Conservation (phyloP, 2,329 filamentous ascomycete genomes). For the Hypoxylon sp. region DNA sequence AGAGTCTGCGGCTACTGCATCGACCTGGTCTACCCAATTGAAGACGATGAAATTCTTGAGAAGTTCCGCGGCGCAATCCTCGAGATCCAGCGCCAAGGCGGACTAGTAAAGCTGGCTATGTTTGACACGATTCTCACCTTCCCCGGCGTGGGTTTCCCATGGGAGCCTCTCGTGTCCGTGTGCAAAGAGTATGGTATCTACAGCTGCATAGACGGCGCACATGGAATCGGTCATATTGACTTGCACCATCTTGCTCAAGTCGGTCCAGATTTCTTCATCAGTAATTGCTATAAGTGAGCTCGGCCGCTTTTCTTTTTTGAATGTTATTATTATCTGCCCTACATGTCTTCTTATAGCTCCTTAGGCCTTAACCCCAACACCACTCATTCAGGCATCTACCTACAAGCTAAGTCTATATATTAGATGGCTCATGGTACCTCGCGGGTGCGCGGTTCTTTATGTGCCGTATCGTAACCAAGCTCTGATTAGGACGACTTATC, state of each 20-base stretch:
- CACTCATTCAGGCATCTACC: constrained; percentile 11
- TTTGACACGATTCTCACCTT: constrained; percentile 78
- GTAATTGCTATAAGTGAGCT: constrained; percentile 73
- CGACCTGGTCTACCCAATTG: constrained; percentile 67
- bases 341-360: not conserved
- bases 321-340: not conserved
- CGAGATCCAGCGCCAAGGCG: constrained; percentile 61
- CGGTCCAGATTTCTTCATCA: constrained; percentile 77
- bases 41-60: constrained; percentile 67
- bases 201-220: constrained; percentile 77
- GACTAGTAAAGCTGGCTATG: constrained; percentile 70
- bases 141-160: constrained; percentile 77
- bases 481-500: constrained; percentile 73
- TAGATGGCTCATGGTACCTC: constrained; percentile 77
- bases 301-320: constrained; percentile 3
- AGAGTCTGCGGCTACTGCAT: constrained; percentile 59
- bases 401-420: constrained; percentile 30
- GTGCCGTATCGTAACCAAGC: constrained; percentile 75
- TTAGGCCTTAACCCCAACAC: not conserved
- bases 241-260: constrained; percentile 67
- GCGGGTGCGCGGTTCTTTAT: constrained; percentile 76
- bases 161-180: constrained; percentile 68
- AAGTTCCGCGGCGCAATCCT: constrained; percentile 66
- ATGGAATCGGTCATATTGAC: constrained; percentile 76
- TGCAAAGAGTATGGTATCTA: constrained; percentile 71